Evolutionary conservation across 495 filamentous ascomycete genomes (phyloP).

Genomic region (Hapsidospora chrysogenum): DNA sequence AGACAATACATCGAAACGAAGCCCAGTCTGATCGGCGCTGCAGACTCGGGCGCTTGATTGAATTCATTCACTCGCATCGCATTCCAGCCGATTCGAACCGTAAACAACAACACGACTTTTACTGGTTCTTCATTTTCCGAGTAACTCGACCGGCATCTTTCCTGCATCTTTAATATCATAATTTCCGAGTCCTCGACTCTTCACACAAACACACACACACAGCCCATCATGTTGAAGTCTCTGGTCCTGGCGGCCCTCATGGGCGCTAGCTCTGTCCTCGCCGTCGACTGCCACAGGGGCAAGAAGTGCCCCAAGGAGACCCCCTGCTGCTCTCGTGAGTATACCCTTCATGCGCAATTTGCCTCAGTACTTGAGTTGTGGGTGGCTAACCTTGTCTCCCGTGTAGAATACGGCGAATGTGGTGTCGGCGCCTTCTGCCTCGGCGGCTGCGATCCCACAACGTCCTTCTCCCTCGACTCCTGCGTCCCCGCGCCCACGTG

Average conservation of each 20-base stretch:
- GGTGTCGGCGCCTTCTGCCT: slow-evolving; percentile 89
- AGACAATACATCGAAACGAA: no score
- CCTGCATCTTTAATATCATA: no score
- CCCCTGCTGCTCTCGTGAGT: slow-evolving; percentile 91
- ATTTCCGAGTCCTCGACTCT: no score
- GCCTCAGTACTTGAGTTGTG: slow-evolving; percentile 11
- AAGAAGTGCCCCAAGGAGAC: slow-evolving; percentile 55
- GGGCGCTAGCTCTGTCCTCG: slow-evolving; percentile 1
- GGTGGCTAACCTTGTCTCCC: no score
- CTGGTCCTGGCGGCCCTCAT: slow-evolving; percentile 1
- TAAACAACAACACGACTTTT: no score
- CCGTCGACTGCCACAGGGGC: slow-evolving; percentile 21
- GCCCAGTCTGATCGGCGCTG: no score
- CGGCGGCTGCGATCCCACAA: slow-evolving; percentile 80
- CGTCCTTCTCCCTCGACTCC: slow-evolving; percentile 64
- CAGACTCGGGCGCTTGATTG: no score
- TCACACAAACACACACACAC: no score
- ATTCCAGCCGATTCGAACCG: no score
- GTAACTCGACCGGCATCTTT: no score
- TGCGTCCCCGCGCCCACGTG: slow-evolving; percentile 81
- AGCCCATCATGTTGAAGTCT: neutral
- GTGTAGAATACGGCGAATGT: slow-evolving; percentile 80
- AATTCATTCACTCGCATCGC: no score
- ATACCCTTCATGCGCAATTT: neutral
- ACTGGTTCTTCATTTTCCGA: no score